A percentile compares a stretch with the other conserved stretches of the same genome.
Evolutionary conservation across 2,329 filamentous ascomycete genomes (phyloP).

Genomic region (Phialophora expanda): DNA sequence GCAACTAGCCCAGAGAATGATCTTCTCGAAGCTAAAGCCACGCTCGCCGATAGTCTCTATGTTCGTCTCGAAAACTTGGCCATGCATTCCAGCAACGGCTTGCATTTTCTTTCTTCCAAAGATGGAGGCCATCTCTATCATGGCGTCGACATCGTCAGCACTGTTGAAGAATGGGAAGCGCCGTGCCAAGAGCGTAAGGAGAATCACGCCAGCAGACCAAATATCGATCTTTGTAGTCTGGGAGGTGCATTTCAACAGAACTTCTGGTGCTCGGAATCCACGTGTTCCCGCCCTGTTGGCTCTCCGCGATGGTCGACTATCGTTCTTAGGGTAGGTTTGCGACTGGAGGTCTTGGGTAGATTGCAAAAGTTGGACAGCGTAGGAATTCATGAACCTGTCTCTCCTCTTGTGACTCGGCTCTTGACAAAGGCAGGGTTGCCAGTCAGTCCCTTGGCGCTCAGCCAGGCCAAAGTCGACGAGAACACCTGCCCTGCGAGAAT

Average conservation of each 20-base stretch:
- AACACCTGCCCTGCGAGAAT: slow-evolving; percentile 73
- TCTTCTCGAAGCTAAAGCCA: slow-evolving; percentile 88
- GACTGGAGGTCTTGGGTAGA: slow-evolving; percentile 47
- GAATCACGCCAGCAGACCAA: slow-evolving; percentile 96
- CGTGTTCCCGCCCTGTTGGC: slow-evolving; percentile 94
- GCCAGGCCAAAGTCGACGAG: slow-evolving; percentile 99
- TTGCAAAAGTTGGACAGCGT: slow-evolving; percentile 47
- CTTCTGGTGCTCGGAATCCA: slow-evolving; percentile 94
- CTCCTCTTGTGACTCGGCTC: slow-evolving; percentile 68
- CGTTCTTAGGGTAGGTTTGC: slow-evolving; percentile 82
- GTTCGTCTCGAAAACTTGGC: slow-evolving; percentile 88
- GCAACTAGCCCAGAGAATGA: slow-evolving; percentile 92
- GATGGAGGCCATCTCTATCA: slow-evolving; percentile 96
- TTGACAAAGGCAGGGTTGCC: slow-evolving; percentile 81
- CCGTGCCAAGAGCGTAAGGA: slow-evolving; percentile 89
- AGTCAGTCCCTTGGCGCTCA: slow-evolving; percentile 73
- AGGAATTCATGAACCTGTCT: slow-evolving; percentile 43
- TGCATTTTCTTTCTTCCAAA: slow-evolving; percentile 88
- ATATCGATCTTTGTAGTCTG: slow-evolving; percentile 95
- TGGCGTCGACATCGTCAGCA: slow-evolving; percentile 94
- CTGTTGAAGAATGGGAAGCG: slow-evolving; percentile 99
- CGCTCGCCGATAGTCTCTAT: slow-evolving; percentile 86
- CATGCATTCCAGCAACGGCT: slow-evolving; percentile 79
- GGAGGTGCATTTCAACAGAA: slow-evolving; percentile 94
- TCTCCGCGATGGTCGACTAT: slow-evolving; percentile 82